Base-by-base conservation (phyloP, 495 filamentous ascomycete species). In the Zalerion maritima region DNA sequence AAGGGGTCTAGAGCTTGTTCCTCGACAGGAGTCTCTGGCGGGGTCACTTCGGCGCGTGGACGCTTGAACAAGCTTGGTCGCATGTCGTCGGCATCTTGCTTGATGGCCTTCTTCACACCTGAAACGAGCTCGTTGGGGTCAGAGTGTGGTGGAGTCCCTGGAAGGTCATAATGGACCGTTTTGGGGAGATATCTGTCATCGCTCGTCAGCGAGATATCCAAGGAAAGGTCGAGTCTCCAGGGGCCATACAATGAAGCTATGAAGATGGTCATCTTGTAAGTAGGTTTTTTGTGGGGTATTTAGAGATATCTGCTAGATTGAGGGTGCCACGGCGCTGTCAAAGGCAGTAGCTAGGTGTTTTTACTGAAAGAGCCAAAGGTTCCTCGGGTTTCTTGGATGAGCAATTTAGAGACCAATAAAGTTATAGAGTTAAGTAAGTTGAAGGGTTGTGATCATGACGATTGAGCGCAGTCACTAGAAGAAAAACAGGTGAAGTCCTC, bases 101-200 rank as follows among this genome's bases (percentile, higher is more conserved):
- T 39, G 23, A 34, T 29, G 25, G 40, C 37, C 17, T 39, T 40
- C 24, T 41, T 49, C 29, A 26, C 15, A 38, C 41, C 26, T 44
- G 37, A 17, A 41, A 38, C 20, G 42, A 52, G 48, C 35, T 62
- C 38, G 32, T 48, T 32, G 34, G 32, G 28, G 28, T 47, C 26
- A 28, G 45, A 52, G 42, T 46, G 40, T 10, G 38, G 49, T 14
- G 44, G 45, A 33, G 50, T 53, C 35, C 52, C 46, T 7, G 51
- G 64, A 20, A 53, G 62, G 31, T 32, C 60, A 52, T 93, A 94
- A 45, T 87, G 73, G 39, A 93, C 62, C 2, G 86, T 94, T 46
- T 91, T 81, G 4, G 86, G 86, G 16, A 93, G 73, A 48, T 91
- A 91, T 24, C 86, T 93, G 29, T 28, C 28, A 28, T 35, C 11